Percentiles rank a stretch among this genome's conserved stretches.
Conservation (phyloP, 306 rosid genomes). For the Mucuna pruriens region DNA sequence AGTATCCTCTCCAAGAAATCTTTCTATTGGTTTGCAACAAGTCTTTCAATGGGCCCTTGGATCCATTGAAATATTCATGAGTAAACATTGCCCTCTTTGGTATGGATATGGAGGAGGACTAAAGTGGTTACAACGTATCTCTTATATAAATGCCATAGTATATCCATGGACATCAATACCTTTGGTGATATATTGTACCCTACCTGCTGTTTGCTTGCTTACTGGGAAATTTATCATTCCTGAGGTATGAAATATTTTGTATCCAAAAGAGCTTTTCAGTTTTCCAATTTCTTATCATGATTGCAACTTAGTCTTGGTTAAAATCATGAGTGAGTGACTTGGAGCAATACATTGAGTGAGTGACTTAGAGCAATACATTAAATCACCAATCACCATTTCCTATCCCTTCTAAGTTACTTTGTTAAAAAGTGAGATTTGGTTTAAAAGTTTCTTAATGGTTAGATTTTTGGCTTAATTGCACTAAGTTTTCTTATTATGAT, state of each 20-base stretch:
- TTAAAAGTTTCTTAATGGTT: too few species aligned
- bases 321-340: not conserved
- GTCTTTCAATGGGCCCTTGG: conserved; percentile 78
- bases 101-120: conserved; percentile 80
- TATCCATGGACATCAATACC: conserved; percentile 85
- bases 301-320: not conserved
- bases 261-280: not conserved
- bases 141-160: conserved; percentile 67
- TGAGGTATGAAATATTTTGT: conserved; percentile 49
- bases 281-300: not conserved
- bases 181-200: conserved; percentile 66
- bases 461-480: too few species aligned
- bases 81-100: conserved; percentile 83
- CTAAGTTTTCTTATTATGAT: too few species aligned
- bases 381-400: not conserved
- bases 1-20: conserved; percentile 53
- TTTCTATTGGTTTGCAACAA: conserved; percentile 63
- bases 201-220: conserved; percentile 78
- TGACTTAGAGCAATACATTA: not conserved
- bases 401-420: not conserved
- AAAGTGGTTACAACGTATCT: conserved; percentile 65
- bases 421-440: not conserved
- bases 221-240: conserved; percentile 74
- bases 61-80: conserved; percentile 72
- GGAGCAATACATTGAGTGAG: not conserved